A percentile compares a stretch with the other conserved stretches of the same genome.
phyloP scores from a whole-genome alignment of 2,329 filamentous ascomycete genomes.

The Pseudocercospora pini-densiflorae region DNA sequence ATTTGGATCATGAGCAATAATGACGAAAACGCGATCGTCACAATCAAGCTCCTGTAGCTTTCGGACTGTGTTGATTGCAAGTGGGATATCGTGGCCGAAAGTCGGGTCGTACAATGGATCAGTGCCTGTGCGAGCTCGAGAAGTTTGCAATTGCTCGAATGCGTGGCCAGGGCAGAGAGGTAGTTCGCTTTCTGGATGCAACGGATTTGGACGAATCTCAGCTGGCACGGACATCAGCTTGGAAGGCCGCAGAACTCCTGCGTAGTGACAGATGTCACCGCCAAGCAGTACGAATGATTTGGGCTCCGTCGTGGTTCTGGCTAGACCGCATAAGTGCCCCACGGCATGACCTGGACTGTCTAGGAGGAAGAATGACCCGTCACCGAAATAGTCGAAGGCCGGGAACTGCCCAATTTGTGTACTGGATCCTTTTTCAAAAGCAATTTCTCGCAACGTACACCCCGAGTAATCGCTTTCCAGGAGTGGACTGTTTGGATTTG shows the following conservation, averaged over 20 bases:
- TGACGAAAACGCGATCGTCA: conserved; percentile 6
- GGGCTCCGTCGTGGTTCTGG: conserved; percentile 41
- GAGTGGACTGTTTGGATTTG: conserved; percentile 11
- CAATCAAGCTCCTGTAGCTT: conserved; percentile 15
- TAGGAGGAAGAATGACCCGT: conserved; percentile 60
- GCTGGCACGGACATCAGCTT: conserved; percentile 44
- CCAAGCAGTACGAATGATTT: conserved; percentile 54
- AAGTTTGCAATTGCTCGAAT: conserved; percentile 4
- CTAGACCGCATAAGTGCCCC: conserved; percentile 55
- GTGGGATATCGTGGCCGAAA: conserved; percentile 15
- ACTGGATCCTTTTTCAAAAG: conserved; percentile 37
- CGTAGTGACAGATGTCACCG: conserved; percentile 53
- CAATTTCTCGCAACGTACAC: conserved; percentile 41
- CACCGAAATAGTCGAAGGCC: conserved; percentile 59
- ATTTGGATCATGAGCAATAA: conserved; percentile 6
- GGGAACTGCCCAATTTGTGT: conserved; percentile 48
- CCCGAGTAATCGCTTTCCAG: conserved; percentile 17
- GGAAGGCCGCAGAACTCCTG: conserved; percentile 51
- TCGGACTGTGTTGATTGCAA: conserved; percentile 11
- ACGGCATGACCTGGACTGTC: conserved; percentile 57
- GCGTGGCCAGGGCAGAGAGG: conserved; percentile 1
- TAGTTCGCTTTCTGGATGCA: neutral
- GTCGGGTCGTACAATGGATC: conserved; percentile 9
- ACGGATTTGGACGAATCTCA: neutral
- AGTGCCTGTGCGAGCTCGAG: neutral